Evolutionary conservation across 768 basidiomycete genomes (phyloP).

Genomic region (Rhizopogon vesiculosus): DNA sequence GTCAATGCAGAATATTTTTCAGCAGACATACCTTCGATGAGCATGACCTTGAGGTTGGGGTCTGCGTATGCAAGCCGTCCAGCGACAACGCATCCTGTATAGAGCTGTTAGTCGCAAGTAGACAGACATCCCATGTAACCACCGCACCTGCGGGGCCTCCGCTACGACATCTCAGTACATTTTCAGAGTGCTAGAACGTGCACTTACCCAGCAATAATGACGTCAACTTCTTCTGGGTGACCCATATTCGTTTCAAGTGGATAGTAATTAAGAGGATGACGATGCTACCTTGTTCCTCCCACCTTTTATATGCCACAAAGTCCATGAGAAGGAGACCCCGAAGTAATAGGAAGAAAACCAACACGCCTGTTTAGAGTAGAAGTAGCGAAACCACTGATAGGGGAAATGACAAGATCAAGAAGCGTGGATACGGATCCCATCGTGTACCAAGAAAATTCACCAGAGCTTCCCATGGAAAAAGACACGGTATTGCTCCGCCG

Average conservation of each 20-base stretch:
- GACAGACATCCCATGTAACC: too few relatives aligned
- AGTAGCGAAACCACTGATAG: background rate
- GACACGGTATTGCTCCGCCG: background rate
- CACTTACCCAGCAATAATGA: conserved; percentile 58
- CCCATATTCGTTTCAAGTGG: conserved; percentile 23
- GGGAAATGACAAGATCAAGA: background rate
- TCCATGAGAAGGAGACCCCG: conserved; percentile 3
- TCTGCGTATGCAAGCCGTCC: conserved; percentile 69
- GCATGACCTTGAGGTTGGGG: conserved; percentile 69
- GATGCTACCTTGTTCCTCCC: background rate
- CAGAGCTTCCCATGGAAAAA: background rate
- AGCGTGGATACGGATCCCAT: background rate
- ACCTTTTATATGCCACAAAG: conserved; percentile 10
- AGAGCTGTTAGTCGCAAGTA: conserved; percentile 1
- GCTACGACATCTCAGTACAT: conserved; percentile 19
- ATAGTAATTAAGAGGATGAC: background rate
- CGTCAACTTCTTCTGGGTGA: conserved; percentile 68
- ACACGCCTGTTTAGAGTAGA: background rate
- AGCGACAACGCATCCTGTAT: conserved; percentile 57
- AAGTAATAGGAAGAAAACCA: background rate
- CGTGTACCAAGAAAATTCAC: background rate
- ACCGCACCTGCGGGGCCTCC: conserved; percentile 58
- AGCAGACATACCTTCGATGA: conserved; percentile 53
- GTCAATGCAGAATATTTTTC: background rate
- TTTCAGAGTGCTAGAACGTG: background rate